Evolutionary conservation across 495 filamentous ascomycete species (phyloP), one percentile per base, ranked within the genome.

Genomic region (Podospora didyma): DNA sequence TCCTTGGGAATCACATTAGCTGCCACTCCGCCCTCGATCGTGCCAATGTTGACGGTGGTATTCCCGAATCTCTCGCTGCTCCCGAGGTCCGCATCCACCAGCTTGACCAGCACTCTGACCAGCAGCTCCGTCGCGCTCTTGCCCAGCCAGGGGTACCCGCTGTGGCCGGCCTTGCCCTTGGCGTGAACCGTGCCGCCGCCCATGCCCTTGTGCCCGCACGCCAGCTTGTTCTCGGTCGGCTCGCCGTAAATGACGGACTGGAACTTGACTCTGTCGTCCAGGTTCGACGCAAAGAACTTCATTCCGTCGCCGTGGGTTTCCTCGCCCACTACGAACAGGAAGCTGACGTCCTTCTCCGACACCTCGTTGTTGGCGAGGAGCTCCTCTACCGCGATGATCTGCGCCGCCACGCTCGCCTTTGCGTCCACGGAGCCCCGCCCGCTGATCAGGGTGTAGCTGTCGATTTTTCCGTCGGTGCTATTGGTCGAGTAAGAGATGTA

Each of bases 251-350:
- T 88, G 57, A 90, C 83, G 3, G 89, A 81, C 11, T 65, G 53
- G 48, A 78, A 64, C 62, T 3, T 42, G 51, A 83, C 77, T 73
- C 83, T 85, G 44, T 69, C 67, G 24, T 73, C 59, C 3, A 72
- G 67, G 35, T 79, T 75, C 22, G 75, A 64, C 28, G 84, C 86
- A 41, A 85, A 85, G 68, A 74, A 52, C 47, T 72, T 80, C 94
- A 97, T 97, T n/a, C 93, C 93, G 54, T 88, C 84, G 16, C 93
- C 93, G 22, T 77, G 75, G 19, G 74, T 79, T 67, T 97, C 93
- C 66, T 97, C 93, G 52, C 89, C 90, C 2, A 96, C 90, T 9
- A 97, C 93, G 73, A 87, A 97, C 23, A 97, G 82, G 7, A 97
- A 80, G 44, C 84, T 86, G 2, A 95, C 68, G 39, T 83, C 75